Conservation (phyloP, 202 grass and related monocot species). For the Hordeum pubiflorum region DNA sequence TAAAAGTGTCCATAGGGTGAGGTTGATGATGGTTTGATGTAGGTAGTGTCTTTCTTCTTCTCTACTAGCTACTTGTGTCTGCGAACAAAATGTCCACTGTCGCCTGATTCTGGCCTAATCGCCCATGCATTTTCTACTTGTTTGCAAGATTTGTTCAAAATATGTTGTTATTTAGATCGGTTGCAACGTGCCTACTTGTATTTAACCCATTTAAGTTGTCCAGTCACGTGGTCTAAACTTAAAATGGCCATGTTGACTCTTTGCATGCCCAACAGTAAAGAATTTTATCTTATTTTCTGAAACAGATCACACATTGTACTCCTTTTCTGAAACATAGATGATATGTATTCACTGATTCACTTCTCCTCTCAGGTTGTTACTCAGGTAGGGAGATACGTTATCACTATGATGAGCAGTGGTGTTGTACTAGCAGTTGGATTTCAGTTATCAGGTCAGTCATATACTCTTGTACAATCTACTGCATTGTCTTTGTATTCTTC, state of each 20-base stretch:
- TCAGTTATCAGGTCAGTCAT: slow-evolving; percentile 76
- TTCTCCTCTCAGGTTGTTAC: slow-evolving; percentile 54
- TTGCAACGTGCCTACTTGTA: neutral
- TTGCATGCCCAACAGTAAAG: neutral
- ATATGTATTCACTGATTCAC: neutral
- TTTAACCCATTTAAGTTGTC: neutral
- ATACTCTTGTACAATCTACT: neutral
- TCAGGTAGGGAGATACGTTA: slow-evolving; percentile 69
- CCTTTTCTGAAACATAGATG: neutral
- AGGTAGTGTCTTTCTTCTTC: neutral
- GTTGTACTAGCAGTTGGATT: slow-evolving; percentile 80
- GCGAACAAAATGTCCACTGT: neutral
- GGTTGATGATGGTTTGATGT: neutral
- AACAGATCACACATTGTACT: neutral
- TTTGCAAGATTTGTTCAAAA: neutral
- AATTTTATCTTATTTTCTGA: neutral
- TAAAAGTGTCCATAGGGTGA: neutral
- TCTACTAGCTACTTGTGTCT: neutral
- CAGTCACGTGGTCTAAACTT: neutral
- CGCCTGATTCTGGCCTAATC: neutral
- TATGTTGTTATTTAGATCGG: neutral
- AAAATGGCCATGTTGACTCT: neutral
- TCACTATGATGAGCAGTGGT: slow-evolving; percentile 94
- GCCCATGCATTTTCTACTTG: neutral
- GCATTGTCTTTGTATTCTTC: neutral